Base-by-base conservation (phyloP, 2,329 filamentous ascomycete genomes). In the Aureobasidium subglaciale region DNA sequence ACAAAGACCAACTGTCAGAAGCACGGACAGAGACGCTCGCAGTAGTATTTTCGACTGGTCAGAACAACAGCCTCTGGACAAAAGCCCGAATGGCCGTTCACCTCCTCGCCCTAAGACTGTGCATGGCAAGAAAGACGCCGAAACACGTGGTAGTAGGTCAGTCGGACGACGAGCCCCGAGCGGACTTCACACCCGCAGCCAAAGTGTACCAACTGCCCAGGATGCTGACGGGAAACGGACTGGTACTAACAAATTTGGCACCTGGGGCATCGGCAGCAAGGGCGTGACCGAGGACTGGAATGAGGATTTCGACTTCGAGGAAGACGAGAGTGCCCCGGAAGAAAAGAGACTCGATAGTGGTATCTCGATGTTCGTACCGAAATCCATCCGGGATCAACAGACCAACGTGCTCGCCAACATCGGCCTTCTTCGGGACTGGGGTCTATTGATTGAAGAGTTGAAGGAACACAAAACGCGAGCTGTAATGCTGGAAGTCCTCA, bases 261-360 rank as follows among this genome's bases (percentile, higher is more conserved):
- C 88, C 1, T 92, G 88, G 88, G 87, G 87, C 2, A 73, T 90
- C 38, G 83, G 86, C n/a, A 85, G 82, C 59, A 91, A 91, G 68
- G 86, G 82, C 15, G 84, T 85, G 10, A 91, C 86, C 59, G 89
- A 95, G 67, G 88, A 93, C 65, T 95, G 89, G 89, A 89, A 92
- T 63, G 87, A 91, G 60, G 89, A 95, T 67, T 93, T 95, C 63
- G 87, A 92, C 58, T 91, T 92, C 66, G 79, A 79, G 20, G 80
- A n/a, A n/a, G n/a, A 83, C 45, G 66, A 71, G 11, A 49, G 42
- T 11, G 60, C 59, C 3, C 58, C 60, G 4, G 67, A 69, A 22
- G 71, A 72, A 30, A 71, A 70, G 56, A 67, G 72, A 15, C 65
- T 73, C 53, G 67, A 77, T 64, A 76, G 73, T 60, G 71, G 71